Conservation (phyloP, 2,329 filamentous ascomycete species). For the Colletotrichum tanaceti region DNA sequence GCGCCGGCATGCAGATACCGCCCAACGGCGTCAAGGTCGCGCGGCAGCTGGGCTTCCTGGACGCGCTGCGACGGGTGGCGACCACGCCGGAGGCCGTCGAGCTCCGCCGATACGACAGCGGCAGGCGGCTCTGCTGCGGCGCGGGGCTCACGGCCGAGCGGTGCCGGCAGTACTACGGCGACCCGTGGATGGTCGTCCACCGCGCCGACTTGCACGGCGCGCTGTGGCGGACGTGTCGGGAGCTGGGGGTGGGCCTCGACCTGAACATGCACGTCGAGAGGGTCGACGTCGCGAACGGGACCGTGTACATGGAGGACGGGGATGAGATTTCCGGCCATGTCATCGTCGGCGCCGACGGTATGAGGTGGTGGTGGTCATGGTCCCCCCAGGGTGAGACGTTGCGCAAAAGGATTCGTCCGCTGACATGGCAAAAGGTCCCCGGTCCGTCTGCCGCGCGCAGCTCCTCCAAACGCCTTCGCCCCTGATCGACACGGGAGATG, state of each 20-base stretch:
- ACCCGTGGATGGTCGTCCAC: constrained; percentile 28
- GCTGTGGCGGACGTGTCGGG: constrained; percentile 21
- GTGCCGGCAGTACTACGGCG: constrained; percentile 16
- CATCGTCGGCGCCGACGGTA: constrained; percentile 32
- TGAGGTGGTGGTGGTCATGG: background rate
- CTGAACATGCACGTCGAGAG: constrained; percentile 29
- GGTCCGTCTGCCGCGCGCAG: constrained; percentile 29
- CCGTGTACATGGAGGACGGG: constrained; percentile 27
- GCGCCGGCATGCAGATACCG: constrained; percentile 33
- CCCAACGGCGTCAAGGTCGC: constrained; percentile 30
- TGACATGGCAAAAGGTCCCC: constrained; percentile 16
- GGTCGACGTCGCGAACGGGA: constrained; percentile 18
- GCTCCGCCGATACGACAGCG: constrained; percentile 23
- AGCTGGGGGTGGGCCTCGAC: constrained; percentile 20
- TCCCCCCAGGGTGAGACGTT: too few relatives aligned
- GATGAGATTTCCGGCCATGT: constrained; percentile 33
- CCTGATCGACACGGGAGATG: constrained; percentile 14
- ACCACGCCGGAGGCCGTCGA: constrained; percentile 16
- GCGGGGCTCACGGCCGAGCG: constrained; percentile 3
- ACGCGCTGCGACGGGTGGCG: background rate
- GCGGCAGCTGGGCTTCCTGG: constrained; percentile 29
- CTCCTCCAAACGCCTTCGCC: constrained; percentile 17
- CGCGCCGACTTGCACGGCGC: constrained; percentile 27
- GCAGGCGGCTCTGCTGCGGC: constrained; percentile 3
- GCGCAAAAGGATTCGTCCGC: background rate